Conservation (phyloP, 2,329 filamentous ascomycete genomes). For the Aspergillus sp. region DNA sequence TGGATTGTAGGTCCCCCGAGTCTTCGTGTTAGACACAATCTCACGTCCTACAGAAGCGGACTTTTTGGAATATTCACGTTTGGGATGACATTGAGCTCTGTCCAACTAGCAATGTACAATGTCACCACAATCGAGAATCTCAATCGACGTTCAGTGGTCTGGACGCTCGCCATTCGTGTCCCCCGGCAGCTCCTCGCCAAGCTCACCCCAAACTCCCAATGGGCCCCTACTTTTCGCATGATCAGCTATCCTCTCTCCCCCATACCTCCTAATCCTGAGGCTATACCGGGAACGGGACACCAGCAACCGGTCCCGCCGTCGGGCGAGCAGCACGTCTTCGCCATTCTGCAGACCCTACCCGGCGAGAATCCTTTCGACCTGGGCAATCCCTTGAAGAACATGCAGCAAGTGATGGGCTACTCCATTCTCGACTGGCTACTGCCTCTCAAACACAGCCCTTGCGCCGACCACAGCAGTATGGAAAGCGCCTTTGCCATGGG, state of each 20-base stretch:
- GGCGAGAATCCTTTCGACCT: slow-evolving; percentile 87
- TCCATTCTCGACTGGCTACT: slow-evolving; percentile 73
- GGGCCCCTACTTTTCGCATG: slow-evolving; percentile 34
- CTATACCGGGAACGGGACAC: slow-evolving; percentile 15
- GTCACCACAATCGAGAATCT: slow-evolving; percentile 82
- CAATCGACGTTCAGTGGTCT: slow-evolving; percentile 57
- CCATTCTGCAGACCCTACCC: slow-evolving; percentile 68
- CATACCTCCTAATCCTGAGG: slow-evolving; percentile 11
- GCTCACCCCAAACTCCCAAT: slow-evolving; percentile 35
- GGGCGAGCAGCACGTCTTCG: slow-evolving; percentile 66
- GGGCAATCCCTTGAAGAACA: slow-evolving; percentile 63
- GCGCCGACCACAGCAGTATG: slow-evolving; percentile 62
- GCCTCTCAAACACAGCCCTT: slow-evolving; percentile 72
- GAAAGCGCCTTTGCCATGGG: slow-evolving; percentile 69
- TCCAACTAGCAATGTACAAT: slow-evolving; percentile 69
- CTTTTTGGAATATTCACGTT: slow-evolving; percentile 79
- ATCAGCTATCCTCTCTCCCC: slow-evolving; percentile 41
- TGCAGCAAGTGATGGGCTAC: slow-evolving; percentile 75
- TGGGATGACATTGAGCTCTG: slow-evolving; percentile 71
- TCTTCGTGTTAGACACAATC: slow-evolving; percentile 4
- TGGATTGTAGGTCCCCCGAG: slow-evolving; percentile 50
- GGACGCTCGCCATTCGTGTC: slow-evolving; percentile 72
- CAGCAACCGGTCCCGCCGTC: slow-evolving; percentile 35
- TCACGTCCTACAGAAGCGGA: slow-evolving; percentile 42
- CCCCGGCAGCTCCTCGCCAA: slow-evolving; percentile 45